phyloP scores from a whole-genome alignment of 2,329 filamentous ascomycete genomes.

The Cladophialophora chaetospira region DNA sequence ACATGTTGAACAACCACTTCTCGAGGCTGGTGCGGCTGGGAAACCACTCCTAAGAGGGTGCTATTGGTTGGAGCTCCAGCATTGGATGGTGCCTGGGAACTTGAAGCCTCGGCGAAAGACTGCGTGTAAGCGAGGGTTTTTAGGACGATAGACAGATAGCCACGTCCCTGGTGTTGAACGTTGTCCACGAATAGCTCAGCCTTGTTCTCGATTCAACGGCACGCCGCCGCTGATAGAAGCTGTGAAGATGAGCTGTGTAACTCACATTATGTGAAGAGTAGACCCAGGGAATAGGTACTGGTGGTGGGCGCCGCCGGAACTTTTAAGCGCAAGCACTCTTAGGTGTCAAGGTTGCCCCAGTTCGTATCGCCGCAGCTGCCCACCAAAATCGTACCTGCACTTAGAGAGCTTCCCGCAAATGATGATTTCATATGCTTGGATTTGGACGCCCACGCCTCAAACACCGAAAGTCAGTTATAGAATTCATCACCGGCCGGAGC shows the following conservation, averaged over 20 bases:
- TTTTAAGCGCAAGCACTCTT: background rate
- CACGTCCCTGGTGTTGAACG: no score
- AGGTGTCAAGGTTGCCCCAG: background rate
- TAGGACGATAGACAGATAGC: no score
- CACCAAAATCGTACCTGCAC: slow-evolving; percentile 4
- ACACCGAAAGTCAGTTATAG: slow-evolving; percentile 49
- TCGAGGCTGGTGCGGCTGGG: background rate
- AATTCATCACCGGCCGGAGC: slow-evolving; percentile 58
- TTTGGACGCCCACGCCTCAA: slow-evolving; percentile 28
- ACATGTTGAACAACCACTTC: background rate
- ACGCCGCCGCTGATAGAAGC: no score
- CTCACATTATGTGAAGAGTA: no score
- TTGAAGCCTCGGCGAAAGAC: slow-evolving; percentile 8
- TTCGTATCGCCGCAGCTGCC: background rate
- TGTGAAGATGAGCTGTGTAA: no score
- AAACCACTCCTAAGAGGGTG: background rate
- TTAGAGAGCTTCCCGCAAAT: slow-evolving; percentile 6
- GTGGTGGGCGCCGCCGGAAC: background rate
- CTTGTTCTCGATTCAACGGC: no score
- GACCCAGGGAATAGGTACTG: background rate
- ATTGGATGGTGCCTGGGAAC: background rate
- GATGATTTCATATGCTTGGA: slow-evolving; percentile 32
- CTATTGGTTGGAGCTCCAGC: slow-evolving; percentile 3
- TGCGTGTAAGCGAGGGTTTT: no score
- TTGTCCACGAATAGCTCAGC: no score